These are phyloP conservation scores for Voacanga thouarsii DNA, from an alignment of 257 asterid species.

Conservation along the genomic window DNA sequence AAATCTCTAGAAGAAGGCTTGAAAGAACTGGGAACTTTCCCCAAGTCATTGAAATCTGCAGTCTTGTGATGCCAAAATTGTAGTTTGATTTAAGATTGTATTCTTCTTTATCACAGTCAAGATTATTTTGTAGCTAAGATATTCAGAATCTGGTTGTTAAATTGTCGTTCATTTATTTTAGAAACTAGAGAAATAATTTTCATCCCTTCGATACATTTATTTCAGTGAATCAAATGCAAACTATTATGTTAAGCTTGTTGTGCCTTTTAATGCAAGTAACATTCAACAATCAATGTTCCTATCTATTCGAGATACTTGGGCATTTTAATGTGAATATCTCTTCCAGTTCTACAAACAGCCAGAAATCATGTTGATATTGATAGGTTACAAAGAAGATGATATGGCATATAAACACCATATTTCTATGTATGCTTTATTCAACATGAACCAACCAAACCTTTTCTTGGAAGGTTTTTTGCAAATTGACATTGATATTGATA, in stretches of 20 bases:
- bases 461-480: no score
- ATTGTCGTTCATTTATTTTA: not conserved
- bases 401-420: no score
- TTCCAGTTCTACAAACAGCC: no score
- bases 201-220: no score
- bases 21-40: conserved; percentile 60
- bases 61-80: conserved; percentile 27
- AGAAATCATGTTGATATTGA: no score
- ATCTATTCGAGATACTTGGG: no score
- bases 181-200: not conserved
- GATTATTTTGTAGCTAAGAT: not conserved
- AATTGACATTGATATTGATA: no score
- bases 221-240: not conserved
- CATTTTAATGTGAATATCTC: not conserved
- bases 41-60: conserved; percentile 68
- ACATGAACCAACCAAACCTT: no score
- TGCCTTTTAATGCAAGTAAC: not conserved
- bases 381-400: no score
- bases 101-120: not conserved
- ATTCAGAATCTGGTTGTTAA: not conserved
- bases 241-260: not conserved
- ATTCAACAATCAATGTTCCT: not conserved
- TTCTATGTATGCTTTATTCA: no score
- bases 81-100: no score
- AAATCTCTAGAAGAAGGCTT: conserved; percentile 79